Evolutionary conservation across 2,329 filamentous ascomycete genomes (phyloP), one percentile per base, ranked within the genome.

Genomic region (Colletotrichum sublineola): DNA sequence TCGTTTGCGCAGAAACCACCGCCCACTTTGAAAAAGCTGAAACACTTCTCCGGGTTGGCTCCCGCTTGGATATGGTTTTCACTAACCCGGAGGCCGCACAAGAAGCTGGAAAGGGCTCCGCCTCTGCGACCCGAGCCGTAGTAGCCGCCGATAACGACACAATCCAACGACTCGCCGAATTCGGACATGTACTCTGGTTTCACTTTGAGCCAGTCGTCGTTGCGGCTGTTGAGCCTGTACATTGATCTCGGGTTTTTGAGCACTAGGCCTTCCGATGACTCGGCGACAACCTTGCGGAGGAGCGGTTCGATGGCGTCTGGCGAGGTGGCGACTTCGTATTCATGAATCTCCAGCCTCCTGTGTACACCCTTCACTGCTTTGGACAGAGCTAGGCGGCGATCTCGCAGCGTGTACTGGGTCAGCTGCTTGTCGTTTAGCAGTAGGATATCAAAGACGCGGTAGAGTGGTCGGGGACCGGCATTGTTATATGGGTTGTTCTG

Each of bases 101-200:
- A 81, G 79, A 96, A 99, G 74, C 92, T 96, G 1, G 95, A 94
- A 5, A 98, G 84, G 2, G 84, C 89, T 52, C 96, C 96, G 61
- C 96, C 96, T 60, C 96, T 90, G 68, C 89, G 90, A 0, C 96
- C 96, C 40, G 93, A 94, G 18, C 96, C 96, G 79, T 94, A 99
- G 82, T 97, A 98, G 11, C 94, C 96, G 67, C 96, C 96, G 65
- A 99, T 90, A 20, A 99, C 87, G 18, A 98, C 84, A 75, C 95
- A 94, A 79, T 99, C 96, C 4, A 99, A 89, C 0, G 93, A 94
- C 82, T 98, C 96, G 73, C 96, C 96, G 80, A 96, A 97, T 74
- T 97, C 96, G 2, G 92, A 92, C 95, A 98, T 98, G 81, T 99
- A 99, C 75, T 99, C 96, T 1, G 96, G 96, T 78, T 99, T 99